These are phyloP conservation scores for Calocera viscosa DNA, from an alignment of 768 basidiomycete species.

Conservation along the genomic window DNA sequence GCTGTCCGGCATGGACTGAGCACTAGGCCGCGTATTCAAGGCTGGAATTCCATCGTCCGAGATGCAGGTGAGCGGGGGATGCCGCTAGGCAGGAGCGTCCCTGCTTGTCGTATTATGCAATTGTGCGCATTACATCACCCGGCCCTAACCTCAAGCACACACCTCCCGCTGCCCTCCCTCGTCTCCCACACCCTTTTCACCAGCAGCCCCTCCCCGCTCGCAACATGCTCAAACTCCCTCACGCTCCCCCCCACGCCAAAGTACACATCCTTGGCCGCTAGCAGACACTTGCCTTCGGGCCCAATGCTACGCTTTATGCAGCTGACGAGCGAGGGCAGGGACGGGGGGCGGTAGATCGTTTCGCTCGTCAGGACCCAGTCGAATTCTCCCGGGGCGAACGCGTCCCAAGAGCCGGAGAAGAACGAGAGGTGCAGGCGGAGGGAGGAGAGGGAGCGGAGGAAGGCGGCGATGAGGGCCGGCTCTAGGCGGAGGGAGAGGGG, in stretches of 20 bases:
- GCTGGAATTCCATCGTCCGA: no score
- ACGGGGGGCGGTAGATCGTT: slow-evolving; percentile 71
- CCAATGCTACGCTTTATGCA: neutral
- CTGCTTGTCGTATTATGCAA: no score
- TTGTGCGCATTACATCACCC: no score
- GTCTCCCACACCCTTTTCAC: neutral
- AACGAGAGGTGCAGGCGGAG: slow-evolving; percentile 54
- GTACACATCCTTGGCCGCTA: slow-evolving; percentile 85
- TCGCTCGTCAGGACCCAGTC: slow-evolving; percentile 78
- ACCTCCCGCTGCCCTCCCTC: neutral
- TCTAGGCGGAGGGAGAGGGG: slow-evolving; percentile 41
- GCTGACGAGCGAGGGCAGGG: slow-evolving; percentile 46
- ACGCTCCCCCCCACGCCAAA: slow-evolving; percentile 92
- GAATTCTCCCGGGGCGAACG: slow-evolving; percentile 38
- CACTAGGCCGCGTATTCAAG: no score
- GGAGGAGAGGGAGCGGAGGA: slow-evolving; percentile 43
- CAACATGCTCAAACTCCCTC: slow-evolving; percentile 40
- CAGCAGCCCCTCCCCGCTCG: neutral
- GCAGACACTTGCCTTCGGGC: slow-evolving; percentile 46
- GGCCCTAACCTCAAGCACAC: neutral
- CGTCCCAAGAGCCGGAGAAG: slow-evolving; percentile 71
- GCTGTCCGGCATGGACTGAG: no score
- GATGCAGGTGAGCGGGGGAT: no score
- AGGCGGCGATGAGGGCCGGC: slow-evolving; percentile 48
- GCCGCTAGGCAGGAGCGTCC: no score